phyloP scores from a whole-genome alignment of 2,329 filamentous ascomycete genomes.

The Helminthosporium solani region DNA sequence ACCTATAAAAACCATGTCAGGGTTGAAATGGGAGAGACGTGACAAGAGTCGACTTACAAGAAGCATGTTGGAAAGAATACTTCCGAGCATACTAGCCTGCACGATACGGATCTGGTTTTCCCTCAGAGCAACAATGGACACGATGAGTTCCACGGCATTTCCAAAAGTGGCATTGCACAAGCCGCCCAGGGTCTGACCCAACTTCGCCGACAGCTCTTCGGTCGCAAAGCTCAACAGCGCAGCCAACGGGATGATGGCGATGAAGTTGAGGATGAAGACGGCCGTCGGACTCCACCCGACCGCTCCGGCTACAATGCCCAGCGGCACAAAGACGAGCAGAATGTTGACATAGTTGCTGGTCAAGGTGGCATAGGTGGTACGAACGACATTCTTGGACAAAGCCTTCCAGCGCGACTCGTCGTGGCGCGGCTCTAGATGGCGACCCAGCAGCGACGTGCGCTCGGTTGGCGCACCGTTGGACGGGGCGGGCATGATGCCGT shows the following conservation, averaged over 20 bases:
- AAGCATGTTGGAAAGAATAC: constrained; percentile 90
- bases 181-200: constrained; percentile 73
- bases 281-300: constrained; percentile 64
- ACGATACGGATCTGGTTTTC: constrained; percentile 90
- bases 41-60: constrained; percentile 53
- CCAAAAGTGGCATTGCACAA: constrained; percentile 76
- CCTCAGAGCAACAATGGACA: constrained; percentile 85
- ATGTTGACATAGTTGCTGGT: constrained; percentile 64
- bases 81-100: constrained; percentile 96
- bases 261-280: constrained; percentile 76
- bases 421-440: constrained; percentile 10
- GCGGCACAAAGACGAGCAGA: constrained; percentile 70
- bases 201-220: constrained; percentile 70
- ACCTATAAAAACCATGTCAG: constrained; percentile 50
- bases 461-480: constrained; percentile 32
- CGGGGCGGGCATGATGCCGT: constrained; percentile 21
- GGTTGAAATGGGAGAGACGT: constrained; percentile 17
- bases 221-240: constrained; percentile 75
- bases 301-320: constrained; percentile 68
- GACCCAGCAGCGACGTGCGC: constrained; percentile 33
- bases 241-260: constrained; percentile 75
- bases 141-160: constrained; percentile 78
- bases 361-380: constrained; percentile 46
- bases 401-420: constrained; percentile 31
- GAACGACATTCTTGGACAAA: constrained; percentile 33